A percentile compares a stretch with the other conserved stretches of the same genome.
These are phyloP conservation scores for Rhizopogon vulgaris DNA, from an alignment of 768 basidiomycete genomes.

Conservation along the genomic window DNA sequence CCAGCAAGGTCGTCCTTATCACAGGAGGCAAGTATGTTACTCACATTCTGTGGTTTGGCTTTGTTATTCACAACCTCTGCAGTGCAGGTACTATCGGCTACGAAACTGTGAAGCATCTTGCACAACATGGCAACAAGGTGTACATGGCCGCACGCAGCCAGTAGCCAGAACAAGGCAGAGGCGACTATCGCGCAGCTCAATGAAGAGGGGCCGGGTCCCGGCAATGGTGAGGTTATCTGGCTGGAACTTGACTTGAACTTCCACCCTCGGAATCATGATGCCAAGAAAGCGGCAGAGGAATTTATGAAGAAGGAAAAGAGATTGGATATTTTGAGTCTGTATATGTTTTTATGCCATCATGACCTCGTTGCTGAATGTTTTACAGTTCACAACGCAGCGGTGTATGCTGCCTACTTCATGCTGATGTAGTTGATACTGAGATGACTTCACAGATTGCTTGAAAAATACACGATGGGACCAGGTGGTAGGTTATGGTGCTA, in stretches of 20 bases:
- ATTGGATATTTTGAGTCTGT: slow-evolving; percentile 49
- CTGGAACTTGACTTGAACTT: slow-evolving; percentile 45
- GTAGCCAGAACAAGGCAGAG: slow-evolving; percentile 38
- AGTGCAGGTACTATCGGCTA: slow-evolving; percentile 48
- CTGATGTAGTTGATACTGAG: not conserved
- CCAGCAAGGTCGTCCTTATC: slow-evolving; percentile 49
- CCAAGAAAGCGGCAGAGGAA: slow-evolving; percentile 42
- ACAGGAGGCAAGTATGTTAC: slow-evolving; percentile 49
- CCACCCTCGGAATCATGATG: slow-evolving; percentile 42
- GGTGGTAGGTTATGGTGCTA: slow-evolving; percentile 17
- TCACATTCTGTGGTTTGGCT: not conserved
- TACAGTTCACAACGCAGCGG: slow-evolving; percentile 51
- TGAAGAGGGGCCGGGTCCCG: slow-evolving; percentile 35
- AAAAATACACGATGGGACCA: slow-evolving; percentile 13
- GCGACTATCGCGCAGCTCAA: slow-evolving; percentile 43
- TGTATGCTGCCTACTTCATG: slow-evolving; percentile 26
- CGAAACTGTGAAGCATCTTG: slow-evolving; percentile 46
- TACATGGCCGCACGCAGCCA: slow-evolving; percentile 51
- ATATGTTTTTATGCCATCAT: not conserved
- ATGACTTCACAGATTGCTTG: slow-evolving; percentile 13
- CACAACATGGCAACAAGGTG: slow-evolving; percentile 49
- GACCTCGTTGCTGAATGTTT: not conserved
- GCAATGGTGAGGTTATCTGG: slow-evolving; percentile 42
- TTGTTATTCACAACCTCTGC: not conserved
- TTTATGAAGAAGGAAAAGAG: slow-evolving; percentile 45